phyloP scores from a whole-genome alignment of 2,329 filamentous ascomycete species.

The Colletotrichum sp. region DNA sequence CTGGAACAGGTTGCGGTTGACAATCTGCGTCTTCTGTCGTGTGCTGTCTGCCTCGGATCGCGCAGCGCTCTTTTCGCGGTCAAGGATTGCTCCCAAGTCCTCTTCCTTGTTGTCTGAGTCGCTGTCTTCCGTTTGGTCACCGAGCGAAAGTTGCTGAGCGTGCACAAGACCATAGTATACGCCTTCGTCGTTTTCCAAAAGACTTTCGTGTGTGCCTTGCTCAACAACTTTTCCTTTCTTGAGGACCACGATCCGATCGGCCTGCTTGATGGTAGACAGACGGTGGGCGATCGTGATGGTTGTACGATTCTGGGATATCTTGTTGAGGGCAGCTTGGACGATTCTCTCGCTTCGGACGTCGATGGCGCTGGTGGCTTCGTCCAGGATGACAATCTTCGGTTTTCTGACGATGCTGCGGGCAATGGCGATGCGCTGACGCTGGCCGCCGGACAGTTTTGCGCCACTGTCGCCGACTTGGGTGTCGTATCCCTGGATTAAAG shows the following conservation, averaged over 20 bases:
- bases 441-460: slow-evolving; percentile 81
- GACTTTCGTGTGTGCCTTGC: slow-evolving; percentile 75
- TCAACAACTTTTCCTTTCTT: slow-evolving; percentile 75
- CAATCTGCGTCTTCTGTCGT: slow-evolving; percentile 35
- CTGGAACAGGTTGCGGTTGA: slow-evolving; percentile 48
- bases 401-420: slow-evolving; percentile 76
- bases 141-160: slow-evolving; percentile 63
- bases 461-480: slow-evolving; percentile 65
- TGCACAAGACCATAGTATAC: slow-evolving; percentile 73
- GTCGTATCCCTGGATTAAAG: slow-evolving; percentile 63
- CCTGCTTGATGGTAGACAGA: slow-evolving; percentile 76
- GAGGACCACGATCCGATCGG: slow-evolving; percentile 80
- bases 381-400: slow-evolving; percentile 74
- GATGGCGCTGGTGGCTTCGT: slow-evolving; percentile 77
- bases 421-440: slow-evolving; percentile 83
- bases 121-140: slow-evolving; percentile 46
- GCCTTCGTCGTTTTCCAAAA: slow-evolving; percentile 65
- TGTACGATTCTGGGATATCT: slow-evolving; percentile 66
- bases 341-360: slow-evolving; percentile 60
- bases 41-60: slow-evolving; percentile 34
- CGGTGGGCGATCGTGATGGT: slow-evolving; percentile 79
- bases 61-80: slow-evolving; percentile 51
- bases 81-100: slow-evolving; percentile 42
- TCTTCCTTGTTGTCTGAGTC: slow-evolving; percentile 44
- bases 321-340: slow-evolving; percentile 69